A percentile compares a stretch with the other conserved stretches of the same genome.
Evolutionary conservation across 208 protist genomes (phyloP).

Genomic region (Wallacemonas sp.): DNA sequence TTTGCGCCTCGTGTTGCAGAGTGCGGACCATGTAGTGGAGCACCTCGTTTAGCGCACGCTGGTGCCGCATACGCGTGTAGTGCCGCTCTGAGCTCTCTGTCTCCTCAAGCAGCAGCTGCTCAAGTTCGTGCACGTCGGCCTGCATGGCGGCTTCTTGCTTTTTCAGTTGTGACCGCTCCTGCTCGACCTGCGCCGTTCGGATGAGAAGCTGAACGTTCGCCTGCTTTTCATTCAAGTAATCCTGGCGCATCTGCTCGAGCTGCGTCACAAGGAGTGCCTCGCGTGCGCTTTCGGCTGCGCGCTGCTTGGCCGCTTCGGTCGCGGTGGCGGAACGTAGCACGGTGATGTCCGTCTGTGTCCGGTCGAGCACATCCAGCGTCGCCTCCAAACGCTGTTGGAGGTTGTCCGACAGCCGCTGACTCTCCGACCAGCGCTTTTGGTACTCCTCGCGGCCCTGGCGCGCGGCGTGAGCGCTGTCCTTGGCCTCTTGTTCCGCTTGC

Average conservation of each 20-base stretch:
- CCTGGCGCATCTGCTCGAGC: constrained; percentile 37
- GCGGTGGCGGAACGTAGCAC: constrained; percentile 22
- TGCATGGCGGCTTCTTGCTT: constrained; percentile 20
- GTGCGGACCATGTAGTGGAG: constrained; percentile 21
- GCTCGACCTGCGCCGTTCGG: constrained; percentile 44
- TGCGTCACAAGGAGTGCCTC: constrained; percentile 30
- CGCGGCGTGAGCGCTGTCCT: constrained; percentile 10
- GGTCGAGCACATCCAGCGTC: constrained; percentile 43
- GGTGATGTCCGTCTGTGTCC: constrained; percentile 42
- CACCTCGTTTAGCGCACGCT: constrained; percentile 33
- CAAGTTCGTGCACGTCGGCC: constrained; percentile 53
- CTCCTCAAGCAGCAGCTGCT: constrained; percentile 74
- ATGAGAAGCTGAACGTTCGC: constrained; percentile 72
- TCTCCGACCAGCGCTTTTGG: constrained; percentile 35
- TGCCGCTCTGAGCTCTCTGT: constrained; percentile 71
- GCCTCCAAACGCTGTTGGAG: constrained; percentile 44
- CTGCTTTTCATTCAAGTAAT: constrained; percentile 76
- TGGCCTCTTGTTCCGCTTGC: constrained; percentile 23
- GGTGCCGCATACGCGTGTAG: constrained; percentile 61
- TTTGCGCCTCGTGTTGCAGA: neutral
- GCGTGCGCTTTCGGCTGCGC: constrained; percentile 27
- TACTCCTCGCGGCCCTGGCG: constrained; percentile 30
- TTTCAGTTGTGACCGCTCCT: constrained; percentile 40
- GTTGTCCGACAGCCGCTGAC: constrained; percentile 18
- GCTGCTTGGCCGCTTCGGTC: constrained; percentile 21